Base-by-base conservation (phyloP, 257 asterid genomes). In the Ajuga chamaepitys region DNA sequence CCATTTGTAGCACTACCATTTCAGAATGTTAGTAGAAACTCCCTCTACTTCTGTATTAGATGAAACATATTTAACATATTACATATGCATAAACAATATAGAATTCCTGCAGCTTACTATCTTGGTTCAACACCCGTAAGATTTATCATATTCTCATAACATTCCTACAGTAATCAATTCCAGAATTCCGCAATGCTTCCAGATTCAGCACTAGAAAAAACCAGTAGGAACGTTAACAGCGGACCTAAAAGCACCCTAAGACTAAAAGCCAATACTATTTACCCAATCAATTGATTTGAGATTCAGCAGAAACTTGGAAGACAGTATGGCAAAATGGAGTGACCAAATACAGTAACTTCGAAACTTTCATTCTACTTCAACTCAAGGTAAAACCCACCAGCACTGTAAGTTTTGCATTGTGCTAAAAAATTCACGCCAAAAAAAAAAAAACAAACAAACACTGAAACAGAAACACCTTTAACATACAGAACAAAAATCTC, bases 231-330 rank as follows among this genome's bases (percentile, higher is more conserved):
- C 34, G 41, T 38, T 45, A 37, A 40, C 38, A 68, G 25, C 56
- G 11, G 30, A 55, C 24, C 8, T 13, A 2, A 37, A 47, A 59
- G 52, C 66, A 25, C 16, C 53, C 17, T 42, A 47, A 25, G 3
- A 53, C 45, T 17, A 47, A 18, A n/a, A 68, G 16, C 28, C 62
- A 63, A 54, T 11, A 48, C n/a, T 6, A 35, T 26, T 17, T 38
- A 50, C 30, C 17, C n/a, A 42, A 26, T 56, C 44, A 47, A 40
- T 47, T 54, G 22, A 52, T 56, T 0, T 17, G 24, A 14, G 68
- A 62, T 53, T 64, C 66, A 76, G 11, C n/a, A 63, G 40, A 42
- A 55, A 46, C 41, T 61, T 24, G n/a, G 41, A 44, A 62, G 40
- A 62, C 41, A 21, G 7, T 11, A 28, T n/a, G 14, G 54, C 51